These are phyloP conservation scores for Triticum monococcum DNA, from an alignment of 176 grass and related monocot species.

Conservation along the genomic window DNA sequence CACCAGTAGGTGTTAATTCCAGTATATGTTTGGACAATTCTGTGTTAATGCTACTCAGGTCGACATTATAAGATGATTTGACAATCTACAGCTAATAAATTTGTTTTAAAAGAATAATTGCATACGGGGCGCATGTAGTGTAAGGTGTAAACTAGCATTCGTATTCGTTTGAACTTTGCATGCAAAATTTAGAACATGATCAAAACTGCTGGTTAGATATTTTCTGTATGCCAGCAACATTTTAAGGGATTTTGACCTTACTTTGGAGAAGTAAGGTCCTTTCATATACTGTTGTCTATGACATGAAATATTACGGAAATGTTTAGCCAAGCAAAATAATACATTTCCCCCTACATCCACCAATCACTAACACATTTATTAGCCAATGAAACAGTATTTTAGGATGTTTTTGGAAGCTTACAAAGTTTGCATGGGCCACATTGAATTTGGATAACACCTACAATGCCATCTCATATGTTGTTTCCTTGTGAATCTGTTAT, in stretches of 20 bases:
- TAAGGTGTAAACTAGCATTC: neutral
- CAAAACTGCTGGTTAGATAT: neutral
- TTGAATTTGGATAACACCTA: neutral
- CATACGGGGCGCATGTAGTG: neutral
- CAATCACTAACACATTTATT: neutral
- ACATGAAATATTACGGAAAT: neutral
- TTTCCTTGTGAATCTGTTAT: neutral
- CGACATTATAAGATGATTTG: slow-evolving; percentile 9
- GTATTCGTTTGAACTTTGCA: neutral
- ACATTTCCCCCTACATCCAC: neutral
- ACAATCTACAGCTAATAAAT: neutral
- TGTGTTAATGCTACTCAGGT: neutral
- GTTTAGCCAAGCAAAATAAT: neutral
- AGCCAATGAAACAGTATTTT: neutral
- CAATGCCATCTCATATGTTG: neutral
- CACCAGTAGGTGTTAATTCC: slow-evolving; percentile 38
- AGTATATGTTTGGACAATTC: slow-evolving; percentile 15
- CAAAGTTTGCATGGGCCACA: neutral
- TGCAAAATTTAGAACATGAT: neutral
- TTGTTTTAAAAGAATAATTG: neutral
- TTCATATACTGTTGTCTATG: neutral
- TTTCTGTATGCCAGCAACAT: neutral
- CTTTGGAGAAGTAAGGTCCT: neutral
- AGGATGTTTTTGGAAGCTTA: neutral
- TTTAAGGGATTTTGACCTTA: neutral